Conservation (phyloP, 2,329 filamentous ascomycete species). For the Colletotrichum neosansevieriae region DNA sequence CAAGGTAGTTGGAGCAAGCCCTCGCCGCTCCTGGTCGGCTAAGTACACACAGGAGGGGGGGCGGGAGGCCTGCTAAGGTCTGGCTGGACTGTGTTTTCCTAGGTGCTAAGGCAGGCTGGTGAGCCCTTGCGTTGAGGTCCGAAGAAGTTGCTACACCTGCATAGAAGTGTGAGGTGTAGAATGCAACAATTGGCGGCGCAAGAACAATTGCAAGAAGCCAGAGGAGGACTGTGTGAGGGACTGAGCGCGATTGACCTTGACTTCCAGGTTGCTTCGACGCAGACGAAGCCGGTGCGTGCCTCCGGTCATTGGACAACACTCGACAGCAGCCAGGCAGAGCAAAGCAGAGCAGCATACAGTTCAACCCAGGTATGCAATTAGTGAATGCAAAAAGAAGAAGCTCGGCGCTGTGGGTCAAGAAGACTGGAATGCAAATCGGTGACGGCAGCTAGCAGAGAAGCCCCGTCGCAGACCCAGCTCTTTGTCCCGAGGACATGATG, state of each 20-base stretch:
- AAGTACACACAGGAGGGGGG: background rate
- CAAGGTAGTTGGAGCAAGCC: background rate
- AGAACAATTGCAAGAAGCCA: constrained; percentile 13
- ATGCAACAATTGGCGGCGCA: constrained; percentile 9
- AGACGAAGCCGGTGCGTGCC: background rate
- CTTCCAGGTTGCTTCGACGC: background rate
- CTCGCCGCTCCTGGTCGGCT: too few relatives aligned
- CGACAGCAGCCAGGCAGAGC: background rate
- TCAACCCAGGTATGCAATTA: background rate
- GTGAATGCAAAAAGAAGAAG: background rate
- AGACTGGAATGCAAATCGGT: background rate
- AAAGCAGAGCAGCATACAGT: background rate
- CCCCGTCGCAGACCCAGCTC: constrained; percentile 8
- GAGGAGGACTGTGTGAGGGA: background rate
- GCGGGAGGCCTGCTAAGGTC: constrained; percentile 11
- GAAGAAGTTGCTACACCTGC: constrained; percentile 34
- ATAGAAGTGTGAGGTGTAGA: constrained; percentile 32
- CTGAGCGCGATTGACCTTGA: constrained; percentile 10
- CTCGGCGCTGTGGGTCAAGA: background rate
- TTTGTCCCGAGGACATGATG: constrained; percentile 37
- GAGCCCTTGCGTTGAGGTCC: constrained; percentile 34
- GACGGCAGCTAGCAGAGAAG: constrained; percentile 25
- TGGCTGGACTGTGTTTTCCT: background rate
- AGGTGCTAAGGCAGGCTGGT: constrained; percentile 10
- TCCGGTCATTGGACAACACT: too few relatives aligned